Evolutionary conservation across 208 protist species (phyloP).

Genomic region (Crithidia sp.): DNA sequence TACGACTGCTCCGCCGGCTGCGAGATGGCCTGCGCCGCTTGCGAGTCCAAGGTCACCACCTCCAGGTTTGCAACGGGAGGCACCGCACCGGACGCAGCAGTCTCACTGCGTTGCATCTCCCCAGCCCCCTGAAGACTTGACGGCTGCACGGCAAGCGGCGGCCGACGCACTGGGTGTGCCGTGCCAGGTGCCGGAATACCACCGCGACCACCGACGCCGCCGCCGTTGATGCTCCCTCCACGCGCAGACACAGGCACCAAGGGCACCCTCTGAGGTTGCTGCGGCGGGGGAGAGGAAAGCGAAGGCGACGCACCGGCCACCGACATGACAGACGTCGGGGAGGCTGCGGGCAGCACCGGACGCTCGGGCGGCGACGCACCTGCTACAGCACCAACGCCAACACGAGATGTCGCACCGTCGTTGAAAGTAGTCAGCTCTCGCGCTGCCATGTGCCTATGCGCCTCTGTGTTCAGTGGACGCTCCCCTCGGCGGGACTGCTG

Average conservation of each 20-base stretch:
- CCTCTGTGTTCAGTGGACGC: background rate
- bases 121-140: background rate
- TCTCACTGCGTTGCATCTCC: background rate
- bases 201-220: background rate
- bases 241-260: background rate
- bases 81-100: background rate
- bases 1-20: constrained; percentile 51
- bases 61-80: background rate
- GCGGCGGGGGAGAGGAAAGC: background rate
- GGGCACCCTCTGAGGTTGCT: background rate
- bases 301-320: background rate
- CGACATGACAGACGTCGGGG: background rate
- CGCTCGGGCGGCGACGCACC: background rate
- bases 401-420: background rate
- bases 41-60: constrained; percentile 7
- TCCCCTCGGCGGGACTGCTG: background rate
- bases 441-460: background rate
- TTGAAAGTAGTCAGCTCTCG: background rate
- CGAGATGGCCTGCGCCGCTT: constrained; percentile 16
- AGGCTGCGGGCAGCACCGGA: background rate
- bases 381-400: background rate
- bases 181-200: background rate
- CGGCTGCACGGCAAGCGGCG: background rate
- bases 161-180: background rate
- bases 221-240: background rate